Percentiles rank a stretch among this genome's conserved stretches.
Conservation (phyloP, 208 protist species). For the Leptomonas pyrrhocoris region DNA sequence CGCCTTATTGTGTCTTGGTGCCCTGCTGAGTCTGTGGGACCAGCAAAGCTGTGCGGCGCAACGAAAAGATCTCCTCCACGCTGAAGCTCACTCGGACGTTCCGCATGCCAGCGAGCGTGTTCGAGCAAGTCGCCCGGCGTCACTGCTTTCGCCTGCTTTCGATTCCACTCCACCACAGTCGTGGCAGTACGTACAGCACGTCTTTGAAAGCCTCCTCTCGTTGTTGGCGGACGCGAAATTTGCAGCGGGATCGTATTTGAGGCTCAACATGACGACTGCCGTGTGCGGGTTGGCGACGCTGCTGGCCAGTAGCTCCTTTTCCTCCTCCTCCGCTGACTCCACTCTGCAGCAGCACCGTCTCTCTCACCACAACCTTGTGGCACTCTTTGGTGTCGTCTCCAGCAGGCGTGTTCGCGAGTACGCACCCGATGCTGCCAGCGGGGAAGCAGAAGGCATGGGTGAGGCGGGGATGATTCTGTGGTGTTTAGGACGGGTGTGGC, state of each 20-base stretch:
- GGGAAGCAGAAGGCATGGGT: constrained; percentile 13
- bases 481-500: constrained; percentile 31
- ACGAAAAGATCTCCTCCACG: too few species aligned
- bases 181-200: not conserved
- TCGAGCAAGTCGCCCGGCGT: not conserved
- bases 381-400: constrained; percentile 9
- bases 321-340: not conserved
- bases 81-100: not conserved
- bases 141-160: not conserved
- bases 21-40: constrained; percentile 29
- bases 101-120: not conserved
- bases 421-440: constrained; percentile 14
- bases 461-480: constrained; percentile 26
- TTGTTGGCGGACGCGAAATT: constrained; percentile 18
- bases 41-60: constrained; percentile 13
- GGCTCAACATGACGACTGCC: constrained; percentile 30
- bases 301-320: not conserved
- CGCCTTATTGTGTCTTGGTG: constrained; percentile 31
- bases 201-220: constrained; percentile 12
- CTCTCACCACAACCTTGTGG: not conserved
- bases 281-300: constrained; percentile 22
- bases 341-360: not conserved
- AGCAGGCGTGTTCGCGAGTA: constrained; percentile 20
- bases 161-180: not conserved
- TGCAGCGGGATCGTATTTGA: constrained; percentile 12